Base-by-base conservation (phyloP, 306 rosid species). In the Datisca glomerata region DNA sequence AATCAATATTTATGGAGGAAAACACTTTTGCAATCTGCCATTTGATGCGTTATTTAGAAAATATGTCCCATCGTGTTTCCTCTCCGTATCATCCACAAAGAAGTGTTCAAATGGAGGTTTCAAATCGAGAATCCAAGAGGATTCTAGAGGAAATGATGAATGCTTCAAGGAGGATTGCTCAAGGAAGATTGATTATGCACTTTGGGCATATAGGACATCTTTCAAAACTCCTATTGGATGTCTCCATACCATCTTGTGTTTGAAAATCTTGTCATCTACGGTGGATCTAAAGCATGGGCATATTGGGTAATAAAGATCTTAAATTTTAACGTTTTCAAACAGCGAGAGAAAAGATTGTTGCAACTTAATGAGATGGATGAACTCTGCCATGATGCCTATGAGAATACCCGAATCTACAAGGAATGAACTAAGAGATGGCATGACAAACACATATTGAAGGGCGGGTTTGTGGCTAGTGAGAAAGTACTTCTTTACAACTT, bases 291-390 rank as follows among this genome's bases (percentile, higher is more conserved):
- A 27, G 32, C 1, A 27, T 27, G 2, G 0, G 2, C 1, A 27
- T 45, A 21, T 24, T 24, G 35, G 35, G 20, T 20, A 12, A 13
- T 24, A 12, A 45, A 45, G 12, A 24, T 12, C 8, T 1, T 45
- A 11, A 45, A 22, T 8, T 45, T 45, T 45, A 12, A 45, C 3
- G 12, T n/a, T n/a, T 25, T 9, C n/a, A 24, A 12, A 0, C 12
- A 6, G 3, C 21, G 11, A 19, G 5, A 20, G 24, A 11, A 5
- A 45, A 25, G 35, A 23, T 4, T 45, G 2, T 5, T 24, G 4
- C 35, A 45, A 24, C 35, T 45, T 11, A 24, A 45, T 45, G 50
- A 45, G 12, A 21, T 45, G 4, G n/a, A 45, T 1, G 50, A 43
- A 13, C 11, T 43, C 16, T 7, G 1, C 1, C 0, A 43, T 43